A percentile compares a stretch with the other conserved stretches of the same genome.
phyloP scores from a whole-genome alignment of 345 rosid species.

The Luvunga scandens region DNA sequence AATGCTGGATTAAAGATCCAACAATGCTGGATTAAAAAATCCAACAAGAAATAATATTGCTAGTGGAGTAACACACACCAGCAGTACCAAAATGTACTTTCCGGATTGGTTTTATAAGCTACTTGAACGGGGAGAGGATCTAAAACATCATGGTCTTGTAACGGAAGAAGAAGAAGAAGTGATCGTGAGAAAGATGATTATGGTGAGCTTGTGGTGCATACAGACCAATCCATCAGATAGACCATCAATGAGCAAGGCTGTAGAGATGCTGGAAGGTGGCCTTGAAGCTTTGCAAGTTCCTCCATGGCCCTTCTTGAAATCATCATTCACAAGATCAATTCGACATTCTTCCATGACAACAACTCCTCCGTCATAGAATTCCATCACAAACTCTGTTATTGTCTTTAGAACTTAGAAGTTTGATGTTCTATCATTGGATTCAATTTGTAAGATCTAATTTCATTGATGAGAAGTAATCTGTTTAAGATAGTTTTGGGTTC shows the following conservation, averaged over 20 bases:
- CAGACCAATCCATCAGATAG: slow-evolving; percentile 42
- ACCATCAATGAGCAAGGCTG: slow-evolving; percentile 33
- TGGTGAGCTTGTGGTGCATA: slow-evolving; percentile 44
- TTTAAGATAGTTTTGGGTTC: too few relatives aligned
- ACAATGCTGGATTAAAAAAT: too few relatives aligned
- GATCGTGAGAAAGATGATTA: slow-evolving; percentile 25
- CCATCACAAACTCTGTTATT: too few relatives aligned
- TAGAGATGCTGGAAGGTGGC: slow-evolving; percentile 33
- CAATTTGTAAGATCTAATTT: too few relatives aligned
- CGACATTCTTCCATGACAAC: too few relatives aligned
- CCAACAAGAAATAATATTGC: background rate
- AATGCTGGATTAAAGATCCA: too few relatives aligned
- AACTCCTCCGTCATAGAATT: too few relatives aligned
- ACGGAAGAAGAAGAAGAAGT: slow-evolving; percentile 8
- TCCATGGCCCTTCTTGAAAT: background rate
- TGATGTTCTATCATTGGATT: too few relatives aligned
- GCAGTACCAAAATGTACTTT: background rate
- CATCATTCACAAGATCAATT: too few relatives aligned
- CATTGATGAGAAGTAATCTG: too few relatives aligned
- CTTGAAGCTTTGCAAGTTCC: slow-evolving; percentile 6
- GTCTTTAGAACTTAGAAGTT: too few relatives aligned
- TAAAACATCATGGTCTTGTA: background rate
- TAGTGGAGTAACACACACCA: too few relatives aligned
- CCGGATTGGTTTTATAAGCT: background rate
- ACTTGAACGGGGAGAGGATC: background rate